Percentiles rank a stretch among this genome's conserved stretches.
phyloP scores from a whole-genome alignment of 179 eudicot species.

The Silene noctiflora region DNA sequence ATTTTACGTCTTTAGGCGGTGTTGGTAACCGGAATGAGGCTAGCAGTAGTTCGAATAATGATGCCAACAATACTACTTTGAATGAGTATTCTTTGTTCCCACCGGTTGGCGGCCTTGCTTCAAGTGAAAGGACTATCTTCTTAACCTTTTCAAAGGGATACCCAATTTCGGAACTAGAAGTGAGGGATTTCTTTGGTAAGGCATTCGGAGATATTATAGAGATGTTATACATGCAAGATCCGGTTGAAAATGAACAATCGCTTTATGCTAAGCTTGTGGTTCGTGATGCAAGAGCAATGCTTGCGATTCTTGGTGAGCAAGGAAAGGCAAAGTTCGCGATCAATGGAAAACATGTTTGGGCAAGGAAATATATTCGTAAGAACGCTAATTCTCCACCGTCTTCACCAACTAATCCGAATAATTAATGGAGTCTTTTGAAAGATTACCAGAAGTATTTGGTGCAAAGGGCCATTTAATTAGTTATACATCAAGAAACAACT shows the following conservation, averaged over 20 bases:
- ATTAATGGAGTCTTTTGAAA: too few relatives aligned
- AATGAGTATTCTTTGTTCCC: background rate
- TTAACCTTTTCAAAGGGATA: constrained; percentile 75
- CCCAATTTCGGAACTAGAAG: constrained; percentile 44
- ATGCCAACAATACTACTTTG: background rate
- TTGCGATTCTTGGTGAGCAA: constrained; percentile 26
- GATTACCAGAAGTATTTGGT: too few relatives aligned
- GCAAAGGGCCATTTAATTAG: background rate
- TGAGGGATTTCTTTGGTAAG: constrained; percentile 47
- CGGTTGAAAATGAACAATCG: constrained; percentile 37
- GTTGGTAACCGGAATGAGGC: background rate
- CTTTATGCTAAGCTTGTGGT: constrained; percentile 54
- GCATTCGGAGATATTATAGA: constrained; percentile 57
- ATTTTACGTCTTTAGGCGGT: background rate
- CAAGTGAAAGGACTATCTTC: constrained; percentile 61
- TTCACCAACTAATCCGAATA: constrained; percentile 9
- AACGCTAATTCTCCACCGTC: constrained; percentile 28
- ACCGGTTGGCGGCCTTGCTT: constrained; percentile 9
- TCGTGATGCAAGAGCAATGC: constrained; percentile 22
- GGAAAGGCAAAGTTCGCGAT: constrained; percentile 49
- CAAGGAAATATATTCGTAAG: constrained; percentile 51
- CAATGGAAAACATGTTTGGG: constrained; percentile 78
- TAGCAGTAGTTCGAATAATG: background rate
- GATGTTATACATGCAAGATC: constrained; percentile 55
- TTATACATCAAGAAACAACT: background rate